Percentiles rank a stretch among this genome's conserved stretches.
phyloP scores from a whole-genome alignment of 305 asterid genomes.

The Fraxinus angustifolia region DNA sequence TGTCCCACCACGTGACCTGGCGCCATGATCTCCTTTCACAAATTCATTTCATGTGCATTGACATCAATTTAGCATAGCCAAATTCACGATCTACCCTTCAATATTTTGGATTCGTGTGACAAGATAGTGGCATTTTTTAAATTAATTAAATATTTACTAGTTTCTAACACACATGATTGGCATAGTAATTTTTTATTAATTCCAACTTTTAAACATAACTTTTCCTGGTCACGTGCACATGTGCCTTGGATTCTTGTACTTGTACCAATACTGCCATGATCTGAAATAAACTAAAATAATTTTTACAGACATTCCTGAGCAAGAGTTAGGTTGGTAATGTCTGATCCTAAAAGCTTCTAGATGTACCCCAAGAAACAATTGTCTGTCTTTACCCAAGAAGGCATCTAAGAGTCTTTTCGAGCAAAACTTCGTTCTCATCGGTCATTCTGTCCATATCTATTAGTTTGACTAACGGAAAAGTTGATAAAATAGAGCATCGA shows the following conservation, averaged over 20 bases:
- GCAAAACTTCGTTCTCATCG: not conserved
- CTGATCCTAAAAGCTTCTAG: slow-evolving; percentile 8
- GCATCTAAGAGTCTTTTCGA: not conserved
- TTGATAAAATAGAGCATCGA: not conserved
- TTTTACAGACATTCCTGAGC: slow-evolving; percentile 35
- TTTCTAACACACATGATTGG: not conserved
- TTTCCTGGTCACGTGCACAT: slow-evolving; percentile 48
- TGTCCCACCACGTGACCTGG: not conserved
- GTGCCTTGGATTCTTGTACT: slow-evolving; percentile 39
- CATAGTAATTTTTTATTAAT: not conserved
- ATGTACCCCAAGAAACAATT: not conserved
- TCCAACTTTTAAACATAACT: slow-evolving; percentile 13
- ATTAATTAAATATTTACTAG: not conserved
- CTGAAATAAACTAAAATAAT: slow-evolving; percentile 12
- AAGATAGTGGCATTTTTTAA: not conserved
- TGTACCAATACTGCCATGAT: slow-evolving; percentile 17
- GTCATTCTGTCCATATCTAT: not conserved
- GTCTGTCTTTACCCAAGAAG: not conserved
- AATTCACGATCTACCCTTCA: not conserved
- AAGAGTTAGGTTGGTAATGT: slow-evolving; percentile 21
- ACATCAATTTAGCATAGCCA: not conserved
- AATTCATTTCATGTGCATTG: not conserved
- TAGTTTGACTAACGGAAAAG: not conserved
- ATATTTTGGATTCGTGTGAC: not conserved
- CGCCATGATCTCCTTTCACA: not conserved